Conservation (phyloP, 2,329 filamentous ascomycete species). For the Aspergillus jensenii region DNA sequence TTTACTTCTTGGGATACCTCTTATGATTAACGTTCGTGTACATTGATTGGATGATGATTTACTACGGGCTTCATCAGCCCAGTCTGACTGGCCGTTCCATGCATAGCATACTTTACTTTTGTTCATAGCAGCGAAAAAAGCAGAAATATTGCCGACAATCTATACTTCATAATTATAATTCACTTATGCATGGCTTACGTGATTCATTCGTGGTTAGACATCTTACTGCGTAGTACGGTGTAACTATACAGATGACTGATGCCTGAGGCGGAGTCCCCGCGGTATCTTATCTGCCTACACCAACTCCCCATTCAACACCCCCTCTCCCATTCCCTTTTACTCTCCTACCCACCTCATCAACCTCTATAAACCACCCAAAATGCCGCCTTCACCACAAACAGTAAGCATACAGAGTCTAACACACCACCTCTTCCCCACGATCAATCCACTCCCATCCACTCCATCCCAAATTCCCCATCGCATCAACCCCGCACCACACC, state of each 20-base stretch:
- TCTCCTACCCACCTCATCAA: neutral
- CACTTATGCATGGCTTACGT: neutral
- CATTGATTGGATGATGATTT: conserved; percentile 17
- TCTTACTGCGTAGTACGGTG: neutral
- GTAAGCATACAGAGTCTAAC: conserved; percentile 18
- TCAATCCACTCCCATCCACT: neutral
- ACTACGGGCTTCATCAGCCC: conserved; percentile 9
- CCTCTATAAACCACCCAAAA: conserved; percentile 17
- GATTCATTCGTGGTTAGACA: neutral
- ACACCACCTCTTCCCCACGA: neutral
- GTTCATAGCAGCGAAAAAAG: conserved; percentile 1
- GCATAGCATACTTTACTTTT: conserved; percentile 1
- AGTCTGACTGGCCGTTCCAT: conserved; percentile 4
- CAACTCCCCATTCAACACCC: too few species aligned
- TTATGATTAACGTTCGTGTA: conserved; percentile 16
- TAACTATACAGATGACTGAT: neutral
- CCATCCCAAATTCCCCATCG: neutral
- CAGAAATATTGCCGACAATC: neutral
- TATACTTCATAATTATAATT: neutral
- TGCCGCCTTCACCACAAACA: conserved; percentile 38
- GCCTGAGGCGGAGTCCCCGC: neutral
- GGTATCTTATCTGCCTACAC: conserved; percentile 2
- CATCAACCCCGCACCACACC: neutral
- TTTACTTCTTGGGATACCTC: conserved; percentile 12
- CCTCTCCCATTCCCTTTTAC: neutral